Evolutionary conservation across 441 rosid genomes (phyloP).

Genomic region (Croton setiger): DNA sequence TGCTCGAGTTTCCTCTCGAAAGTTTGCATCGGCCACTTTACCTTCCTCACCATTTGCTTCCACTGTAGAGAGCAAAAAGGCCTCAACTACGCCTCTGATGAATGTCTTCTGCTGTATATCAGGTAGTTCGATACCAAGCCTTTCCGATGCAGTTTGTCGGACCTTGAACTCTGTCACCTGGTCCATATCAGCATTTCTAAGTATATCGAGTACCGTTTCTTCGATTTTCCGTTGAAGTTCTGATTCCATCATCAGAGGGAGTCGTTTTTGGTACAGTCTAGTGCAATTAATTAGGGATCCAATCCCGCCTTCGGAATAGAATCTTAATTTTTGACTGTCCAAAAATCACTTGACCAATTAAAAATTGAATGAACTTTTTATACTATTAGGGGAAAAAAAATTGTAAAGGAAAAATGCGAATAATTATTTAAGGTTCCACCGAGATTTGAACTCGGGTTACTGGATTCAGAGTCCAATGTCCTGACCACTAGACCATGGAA

Average conservation of each 20-base stretch:
- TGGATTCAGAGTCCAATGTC: constrained; percentile 59
- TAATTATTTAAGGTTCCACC: constrained; percentile 57
- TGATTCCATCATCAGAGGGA: constrained; percentile 29
- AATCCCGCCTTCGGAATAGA: not conserved
- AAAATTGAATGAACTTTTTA: no score
- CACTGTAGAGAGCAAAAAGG: constrained; percentile 45
- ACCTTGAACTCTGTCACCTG: constrained; percentile 71
- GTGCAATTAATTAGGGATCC: constrained; percentile 1
- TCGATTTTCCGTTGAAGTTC: constrained; percentile 40
- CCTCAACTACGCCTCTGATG: constrained; percentile 60
- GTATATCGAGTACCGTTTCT: constrained; percentile 50
- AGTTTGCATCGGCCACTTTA: constrained; percentile 15
- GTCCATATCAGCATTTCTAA: constrained; percentile 52
- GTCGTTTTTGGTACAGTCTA: not conserved
- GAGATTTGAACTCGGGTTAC: constrained; percentile 59
- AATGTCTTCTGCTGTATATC: constrained; percentile 35
- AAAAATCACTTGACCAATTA: no score
- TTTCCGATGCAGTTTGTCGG: constrained; percentile 50
- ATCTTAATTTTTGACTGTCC: not conserved
- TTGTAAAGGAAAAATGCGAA: no score
- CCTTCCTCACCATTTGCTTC: constrained; percentile 18
- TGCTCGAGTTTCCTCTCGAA: constrained; percentile 13
- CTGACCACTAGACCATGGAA: constrained; percentile 60
- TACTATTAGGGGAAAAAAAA: not conserved
- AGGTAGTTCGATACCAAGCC: constrained; percentile 55